Base-by-base conservation (phyloP, 331 rosid species). In the Dryas integrifolia region DNA sequence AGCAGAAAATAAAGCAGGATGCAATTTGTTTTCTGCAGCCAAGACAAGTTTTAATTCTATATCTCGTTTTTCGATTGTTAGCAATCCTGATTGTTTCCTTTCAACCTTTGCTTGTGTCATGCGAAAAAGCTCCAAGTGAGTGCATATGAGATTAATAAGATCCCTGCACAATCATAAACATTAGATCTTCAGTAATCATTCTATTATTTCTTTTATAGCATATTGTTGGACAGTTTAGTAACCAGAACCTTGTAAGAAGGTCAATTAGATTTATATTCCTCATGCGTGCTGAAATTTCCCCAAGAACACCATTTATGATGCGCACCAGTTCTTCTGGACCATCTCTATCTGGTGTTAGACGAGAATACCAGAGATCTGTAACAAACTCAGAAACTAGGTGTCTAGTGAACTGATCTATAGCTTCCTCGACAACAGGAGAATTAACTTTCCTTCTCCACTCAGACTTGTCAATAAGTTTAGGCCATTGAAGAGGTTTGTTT, bases 301-400 rank as follows among this genome's bases (percentile, higher is more conserved):
- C 98, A 81, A 95, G 78, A 62, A 82, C 96, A 35, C 89, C 81
- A 79, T 89, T 95, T 14, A 95, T 58, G 65, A 88, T 82, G 77
- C 82, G 79, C 71, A 80, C 90, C 44, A 95, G 82, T 86, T 95
- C 99, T 82, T 92, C 99, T 0, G 99, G 99, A 76, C 86, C 99
- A 81, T 95, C 96, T 82, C 65, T 84, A 75, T 95, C 99, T 21
- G 96, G 99, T 68, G 99, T 95, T 78, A 95, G 61, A 46, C 86
- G 85, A 76, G 96, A 87, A 82, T 95, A 95, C 99, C 99, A 95
- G 60, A 89, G 93, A 81, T 92, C 89, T 30, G 92, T 87, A 72
- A 95, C 91, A 97, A 94, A 95, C 88, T 95, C 99, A 46, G 97
- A 88, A 82, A 92, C 84, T 69, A 95, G 74, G 82, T 89, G 99